Base-by-base conservation (phyloP, 306 rosid species). In the Quercus rubra region DNA sequence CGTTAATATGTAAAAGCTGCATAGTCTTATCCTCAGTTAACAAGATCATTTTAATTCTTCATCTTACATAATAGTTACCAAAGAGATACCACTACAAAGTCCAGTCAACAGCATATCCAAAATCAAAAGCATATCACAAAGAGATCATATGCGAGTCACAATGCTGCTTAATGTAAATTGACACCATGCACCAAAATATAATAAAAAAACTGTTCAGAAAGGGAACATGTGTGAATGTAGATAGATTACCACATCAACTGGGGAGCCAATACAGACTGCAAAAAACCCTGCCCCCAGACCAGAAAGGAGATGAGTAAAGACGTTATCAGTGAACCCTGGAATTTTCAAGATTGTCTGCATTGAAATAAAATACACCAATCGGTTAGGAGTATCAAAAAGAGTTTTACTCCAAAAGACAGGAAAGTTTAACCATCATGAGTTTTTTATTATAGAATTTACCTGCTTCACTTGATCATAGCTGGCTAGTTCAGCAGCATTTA, bases 391-490 rank as follows among this genome's bases (percentile, higher is more conserved):
- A 23, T 21, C 18, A 35, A 31, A 71, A 62, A 43, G 46, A 55
- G 56, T 74, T 71, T 21, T 27, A 27, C 79, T 70, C 38, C 18
- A 73, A 83, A 87, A 69, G 75, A 69, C 27, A 56, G 56, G 55
- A 27, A 55, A 38, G 52, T 38, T 23, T 70, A 55, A 5, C 15
- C 6, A 15, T 61, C 70, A 78, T 4, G 41, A 70, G 27, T 59
- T 83, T 19, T 73, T 62, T 6, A 41, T 33, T 41, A 72, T 31
- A 13, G 30, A 74, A 35, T 64, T 66, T 43, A 91, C 99, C 92
- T 95, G 77, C 83, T 95, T 95, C 88, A 95, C 99, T 92, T 95
- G 96, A 86, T 92, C 99, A 78, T 92, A 95, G 85, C 98, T 95
- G 63, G 99, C 99, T 75, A 95, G 89, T 80, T 95, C 99, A 58